Base-by-base conservation (phyloP, 1,284 basidiomycete genomes). In the Meira miltonrushii region DNA sequence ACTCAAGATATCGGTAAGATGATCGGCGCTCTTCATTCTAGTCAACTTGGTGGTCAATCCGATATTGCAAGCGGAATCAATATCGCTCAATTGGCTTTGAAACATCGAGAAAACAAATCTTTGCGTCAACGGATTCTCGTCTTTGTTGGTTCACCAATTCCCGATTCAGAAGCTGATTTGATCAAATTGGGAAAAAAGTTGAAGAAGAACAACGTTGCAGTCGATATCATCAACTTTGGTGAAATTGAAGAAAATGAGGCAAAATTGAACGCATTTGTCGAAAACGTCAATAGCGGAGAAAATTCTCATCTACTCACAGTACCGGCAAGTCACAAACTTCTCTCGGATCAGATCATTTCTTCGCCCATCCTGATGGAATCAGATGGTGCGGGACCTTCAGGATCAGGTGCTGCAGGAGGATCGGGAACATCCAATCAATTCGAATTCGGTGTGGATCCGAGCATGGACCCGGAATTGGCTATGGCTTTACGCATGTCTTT, bases 91-190 rank as follows among this genome's bases (percentile, higher is more conserved):
- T 71, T 77, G 28, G 93, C 95, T 0, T 84, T 99, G 61, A 99
- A 98, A 80, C 94, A 99, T 79, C 84, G 95, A 61, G 91, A 94
- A 81, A 96, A 98, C 84, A 98, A 98, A 85, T 95, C 92, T 75
- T 88, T 95, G 55, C 87, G 92, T 28, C 94, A 98, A 76, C 86
- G 94, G 44, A 89, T 97, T 68, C 86, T 98, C 71, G 88, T 91
- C 47, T 96, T 98, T 71, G 86, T 94, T 58, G 92, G 87, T 21
- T 93, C 90, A 6, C 95, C 95, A 0, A 63, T 78, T 1, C 43
- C 64, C 13, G 66, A 74, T 51, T 54, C 64, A 2, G 67, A 73
- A 21, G 72, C 69, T 4, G 63, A 65, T 13, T 62, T 78, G 23
- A 82, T 89, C 68, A 87, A 86, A 79, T 85, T 99, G 15, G 94